Conservation (phyloP, 2,329 filamentous ascomycete species). For the Xylaria sp. region DNA sequence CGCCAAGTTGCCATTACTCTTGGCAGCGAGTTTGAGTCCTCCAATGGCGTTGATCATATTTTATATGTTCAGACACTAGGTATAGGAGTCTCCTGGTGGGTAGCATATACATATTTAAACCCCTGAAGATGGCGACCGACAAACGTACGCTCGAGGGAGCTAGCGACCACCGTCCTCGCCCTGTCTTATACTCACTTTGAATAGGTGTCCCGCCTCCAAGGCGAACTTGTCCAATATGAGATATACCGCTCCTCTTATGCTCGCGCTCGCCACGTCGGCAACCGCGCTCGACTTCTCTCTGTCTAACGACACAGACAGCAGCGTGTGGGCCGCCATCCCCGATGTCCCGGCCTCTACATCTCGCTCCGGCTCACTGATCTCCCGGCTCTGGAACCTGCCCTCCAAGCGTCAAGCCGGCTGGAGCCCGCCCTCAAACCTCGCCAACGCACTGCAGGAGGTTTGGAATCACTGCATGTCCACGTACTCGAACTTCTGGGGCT, state of each 20-base stretch:
- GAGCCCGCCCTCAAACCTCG: constrained; percentile 23
- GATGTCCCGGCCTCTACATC: neutral
- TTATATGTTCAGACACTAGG: neutral
- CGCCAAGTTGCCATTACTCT: neutral
- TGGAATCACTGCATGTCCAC: constrained; percentile 29
- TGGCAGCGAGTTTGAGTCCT: constrained; percentile 24
- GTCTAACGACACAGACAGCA: constrained; percentile 15
- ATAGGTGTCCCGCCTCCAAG: neutral
- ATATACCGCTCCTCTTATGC: constrained; percentile 20
- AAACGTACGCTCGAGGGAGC: neutral
- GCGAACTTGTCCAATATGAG: constrained; percentile 12
- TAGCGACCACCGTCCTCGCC: neutral
- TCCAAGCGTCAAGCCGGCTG: constrained; percentile 22
- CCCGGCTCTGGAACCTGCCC: constrained; percentile 5
- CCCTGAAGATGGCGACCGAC: constrained; percentile 1
- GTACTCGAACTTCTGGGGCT: constrained; percentile 26
- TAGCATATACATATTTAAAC: neutral
- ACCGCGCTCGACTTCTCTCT: constrained; percentile 14
- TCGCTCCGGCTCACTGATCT: neutral
- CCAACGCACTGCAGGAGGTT: constrained; percentile 11
- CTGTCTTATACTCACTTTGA: neutral
- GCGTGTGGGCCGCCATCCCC: constrained; percentile 6
- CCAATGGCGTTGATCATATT: constrained; percentile 21
- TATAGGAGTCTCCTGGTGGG: neutral
- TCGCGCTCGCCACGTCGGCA: constrained; percentile 14